A percentile compares a stretch with the other conserved stretches of the same genome.
phyloP scores from a whole-genome alignment of 345 rosid species.

The Camelina laxa region DNA sequence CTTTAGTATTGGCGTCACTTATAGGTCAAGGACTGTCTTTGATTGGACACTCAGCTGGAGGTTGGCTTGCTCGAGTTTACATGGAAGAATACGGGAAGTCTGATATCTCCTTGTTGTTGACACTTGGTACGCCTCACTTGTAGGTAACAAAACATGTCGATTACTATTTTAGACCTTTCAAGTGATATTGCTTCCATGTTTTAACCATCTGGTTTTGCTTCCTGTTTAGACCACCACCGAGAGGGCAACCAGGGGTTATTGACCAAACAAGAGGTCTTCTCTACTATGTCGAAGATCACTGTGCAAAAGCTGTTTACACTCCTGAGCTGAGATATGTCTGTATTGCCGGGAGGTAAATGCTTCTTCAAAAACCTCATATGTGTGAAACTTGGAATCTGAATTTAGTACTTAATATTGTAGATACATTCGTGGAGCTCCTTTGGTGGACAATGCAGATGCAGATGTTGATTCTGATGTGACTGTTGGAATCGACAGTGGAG shows the following conservation, averaged over 20 bases:
- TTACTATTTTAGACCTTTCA: not conserved
- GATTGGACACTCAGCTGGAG: conserved; percentile 98
- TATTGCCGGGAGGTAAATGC: conserved; percentile 79
- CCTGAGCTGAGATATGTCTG: conserved; percentile 85
- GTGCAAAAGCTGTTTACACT: conserved; percentile 75
- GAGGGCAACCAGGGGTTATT: conserved; percentile 72
- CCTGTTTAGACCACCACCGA: conserved; percentile 82
- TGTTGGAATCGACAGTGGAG: conserved; percentile 47
- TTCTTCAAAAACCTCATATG: not conserved
- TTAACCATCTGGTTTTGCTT: conserved; percentile 7
- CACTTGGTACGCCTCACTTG: conserved; percentile 98
- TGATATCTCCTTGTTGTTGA: conserved; percentile 71
- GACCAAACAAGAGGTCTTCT: conserved; percentile 97
- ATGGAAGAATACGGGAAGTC: conserved; percentile 76
- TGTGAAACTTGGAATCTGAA: conserved; percentile 7
- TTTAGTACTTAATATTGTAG: conserved; percentile 43
- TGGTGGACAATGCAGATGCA: conserved; percentile 50
- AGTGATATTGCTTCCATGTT: conserved; percentile 3
- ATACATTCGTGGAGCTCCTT: conserved; percentile 73
- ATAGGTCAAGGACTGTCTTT: conserved; percentile 67
- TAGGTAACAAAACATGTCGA: conserved; percentile 53
- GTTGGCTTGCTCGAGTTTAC: conserved; percentile 96
- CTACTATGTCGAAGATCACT: conserved; percentile 69
- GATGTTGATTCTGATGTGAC: conserved; percentile 49
- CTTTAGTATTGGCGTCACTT: not conserved